Evolutionary conservation across 352 stramenopile genomes (phyloP).

Genomic region (Globisporangium middletonii): DNA sequence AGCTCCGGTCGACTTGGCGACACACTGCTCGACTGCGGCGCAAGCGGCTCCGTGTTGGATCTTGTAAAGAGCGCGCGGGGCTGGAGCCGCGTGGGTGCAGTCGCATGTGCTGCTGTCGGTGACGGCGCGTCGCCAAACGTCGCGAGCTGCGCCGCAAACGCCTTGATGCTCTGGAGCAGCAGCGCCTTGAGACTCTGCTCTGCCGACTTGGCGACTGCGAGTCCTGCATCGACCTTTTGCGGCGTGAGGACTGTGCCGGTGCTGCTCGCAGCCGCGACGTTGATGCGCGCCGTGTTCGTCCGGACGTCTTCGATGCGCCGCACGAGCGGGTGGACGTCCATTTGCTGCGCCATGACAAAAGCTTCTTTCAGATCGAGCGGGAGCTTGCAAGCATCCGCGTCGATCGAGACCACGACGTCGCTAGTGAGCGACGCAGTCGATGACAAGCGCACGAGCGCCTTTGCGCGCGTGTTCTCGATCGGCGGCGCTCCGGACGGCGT

Average conservation of each 20-base stretch:
- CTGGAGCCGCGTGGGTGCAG: background rate
- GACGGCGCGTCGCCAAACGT: conserved; percentile 49
- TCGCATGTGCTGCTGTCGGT: background rate
- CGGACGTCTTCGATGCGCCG: conserved; percentile 56
- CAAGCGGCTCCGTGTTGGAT: conserved; percentile 11
- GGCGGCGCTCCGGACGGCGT: background rate
- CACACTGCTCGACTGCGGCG: background rate
- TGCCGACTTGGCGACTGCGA: conserved; percentile 31
- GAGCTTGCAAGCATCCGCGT: conserved; percentile 40
- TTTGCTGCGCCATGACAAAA: conserved; percentile 56
- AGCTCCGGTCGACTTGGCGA: background rate
- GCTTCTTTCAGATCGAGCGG: conserved; percentile 58
- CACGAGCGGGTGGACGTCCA: conserved; percentile 61
- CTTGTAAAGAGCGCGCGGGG: conserved; percentile 2
- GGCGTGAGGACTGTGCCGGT: background rate
- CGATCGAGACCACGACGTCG: conserved; percentile 60
- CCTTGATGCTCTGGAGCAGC: conserved; percentile 44
- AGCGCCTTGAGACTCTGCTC: conserved; percentile 50
- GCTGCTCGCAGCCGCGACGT: conserved; percentile 5
- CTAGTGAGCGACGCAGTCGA: conserved; percentile 21
- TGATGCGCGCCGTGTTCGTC: conserved; percentile 32
- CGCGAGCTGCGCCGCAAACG: conserved; percentile 48
- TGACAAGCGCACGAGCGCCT: conserved; percentile 41
- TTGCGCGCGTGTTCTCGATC: conserved; percentile 38
- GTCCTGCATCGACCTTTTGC: conserved; percentile 17